Base-by-base conservation (phyloP, 495 filamentous ascomycete species). In the Wilcoxina mikolae region DNA sequence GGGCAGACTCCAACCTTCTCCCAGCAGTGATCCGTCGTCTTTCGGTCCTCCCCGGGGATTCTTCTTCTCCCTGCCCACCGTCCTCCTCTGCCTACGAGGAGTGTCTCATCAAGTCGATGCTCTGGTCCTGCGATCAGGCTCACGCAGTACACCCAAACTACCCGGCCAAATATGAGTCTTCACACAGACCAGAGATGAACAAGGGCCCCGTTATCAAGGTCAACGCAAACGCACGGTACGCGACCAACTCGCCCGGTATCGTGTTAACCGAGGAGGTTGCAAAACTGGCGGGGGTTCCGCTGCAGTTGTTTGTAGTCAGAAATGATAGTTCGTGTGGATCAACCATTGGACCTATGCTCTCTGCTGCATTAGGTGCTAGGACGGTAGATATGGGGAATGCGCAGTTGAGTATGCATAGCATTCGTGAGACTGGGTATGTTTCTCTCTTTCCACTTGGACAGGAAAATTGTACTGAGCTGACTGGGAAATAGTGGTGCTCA, bases 401-500 rank as follows among this genome's bases (percentile, higher is more conserved):
- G n/a, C 93, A 96, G 69, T 70, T 96, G 55, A 83, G 80, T 65
- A 99, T 99, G 91, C 91, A 99, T 68, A 89, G 84, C 65, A 95
- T 96, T 60, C 77, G 91, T 33, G 91, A 99, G 75, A 94, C 83
- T 33, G 84, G 82, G 64, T 66, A 51, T 38, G 7, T 41, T 24
- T 56, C 23, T 17, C 43, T 29, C 26, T 12, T 5, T 25, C 12
- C 25, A 12, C 7, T 24, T 33, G 4, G 24, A 15, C 25, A 28
- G 24, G 42, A 33, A 1, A 17, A 35, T 46, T 10, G 41, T 42
- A 29, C 18, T 20, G 27, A 56, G 22, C 33, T 64, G 41, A 60
- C 53, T 2, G 45, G 18, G 29, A n/a, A n/a, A 50, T 25, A 66
- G 64, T 51, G 64, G 64, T 38, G 54, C 64, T 18, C 56, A 87